Percentiles rank a stretch among this genome's conserved stretches.
phyloP scores from a whole-genome alignment of 768 basidiomycete genomes.

The Crucibulum laeve region DNA sequence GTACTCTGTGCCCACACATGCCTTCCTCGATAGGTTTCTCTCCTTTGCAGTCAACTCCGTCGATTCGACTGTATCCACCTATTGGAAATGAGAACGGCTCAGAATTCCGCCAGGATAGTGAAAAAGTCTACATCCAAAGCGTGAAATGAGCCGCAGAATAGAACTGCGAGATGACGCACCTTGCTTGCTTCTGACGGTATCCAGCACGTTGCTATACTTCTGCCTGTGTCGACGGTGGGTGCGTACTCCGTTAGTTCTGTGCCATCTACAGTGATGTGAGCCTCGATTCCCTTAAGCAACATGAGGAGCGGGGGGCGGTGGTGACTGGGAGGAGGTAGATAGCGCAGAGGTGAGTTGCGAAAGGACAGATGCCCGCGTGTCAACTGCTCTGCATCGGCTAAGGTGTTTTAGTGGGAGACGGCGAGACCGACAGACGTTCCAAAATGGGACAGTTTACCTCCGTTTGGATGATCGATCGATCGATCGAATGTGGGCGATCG shows the following conservation, averaged over 20 bases:
- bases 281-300: background rate
- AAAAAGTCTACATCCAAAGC: background rate
- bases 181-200: background rate
- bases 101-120: background rate
- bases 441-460: too few relatives aligned
- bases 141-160: background rate
- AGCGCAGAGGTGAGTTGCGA: too few relatives aligned
- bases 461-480: too few relatives aligned
- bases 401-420: too few relatives aligned
- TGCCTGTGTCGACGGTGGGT: background rate
- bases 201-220: background rate
- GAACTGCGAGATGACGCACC: background rate
- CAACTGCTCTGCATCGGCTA: too few relatives aligned
- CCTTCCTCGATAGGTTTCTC: background rate
- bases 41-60: background rate
- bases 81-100: background rate
- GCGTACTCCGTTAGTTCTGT: background rate
- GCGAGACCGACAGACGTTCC: too few relatives aligned
- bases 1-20: background rate
- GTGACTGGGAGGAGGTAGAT: too few relatives aligned
- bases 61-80: background rate
- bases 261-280: background rate
- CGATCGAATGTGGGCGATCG: too few relatives aligned
- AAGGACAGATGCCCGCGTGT: too few relatives aligned
- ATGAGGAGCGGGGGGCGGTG: too few relatives aligned